Evolutionary conservation across 192 early-diverging fungal species (phyloP).

Genomic region (Dispira simplex): DNA sequence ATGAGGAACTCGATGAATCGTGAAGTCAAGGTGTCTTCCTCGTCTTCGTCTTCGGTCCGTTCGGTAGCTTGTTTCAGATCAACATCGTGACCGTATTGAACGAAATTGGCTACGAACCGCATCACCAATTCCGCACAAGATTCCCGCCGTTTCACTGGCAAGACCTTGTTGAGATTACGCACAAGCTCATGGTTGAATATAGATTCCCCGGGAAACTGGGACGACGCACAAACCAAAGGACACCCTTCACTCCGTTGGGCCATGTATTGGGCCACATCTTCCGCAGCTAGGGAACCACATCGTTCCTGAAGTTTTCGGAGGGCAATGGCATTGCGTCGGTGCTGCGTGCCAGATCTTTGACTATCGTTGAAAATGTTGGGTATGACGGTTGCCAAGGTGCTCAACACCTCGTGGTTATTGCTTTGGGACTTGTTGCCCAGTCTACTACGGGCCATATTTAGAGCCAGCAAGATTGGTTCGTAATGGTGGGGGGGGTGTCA

Average conservation of each 20-base stretch:
- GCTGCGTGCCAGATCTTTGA: conserved; percentile 42
- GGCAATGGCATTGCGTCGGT: conserved; percentile 55
- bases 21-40: conserved; percentile 35
- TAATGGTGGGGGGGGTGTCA: too few relatives aligned
- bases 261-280: conserved; percentile 19
- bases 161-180: conserved; percentile 63
- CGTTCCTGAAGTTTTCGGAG: conserved; percentile 56
- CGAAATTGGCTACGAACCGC: conserved; percentile 57
- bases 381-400: conserved; percentile 26
- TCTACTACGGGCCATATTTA: too few relatives aligned
- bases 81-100: conserved; percentile 49
- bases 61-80: conserved; percentile 19
- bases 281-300: conserved; percentile 19
- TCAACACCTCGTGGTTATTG: conserved; percentile 10
- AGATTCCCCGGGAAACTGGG: conserved; percentile 31
- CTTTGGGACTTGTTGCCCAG: neutral
- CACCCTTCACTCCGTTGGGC: conserved; percentile 15
- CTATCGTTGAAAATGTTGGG: conserved; percentile 63
- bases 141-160: conserved; percentile 60
- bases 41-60: conserved; percentile 17
- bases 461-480: too few relatives aligned
- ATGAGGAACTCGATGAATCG: conserved; percentile 59
- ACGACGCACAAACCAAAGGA: conserved; percentile 4
- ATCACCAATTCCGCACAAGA: conserved; percentile 51
- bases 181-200: conserved; percentile 59